Base-by-base conservation (phyloP, 306 rosid genomes). In the Cucumis hystrix region DNA sequence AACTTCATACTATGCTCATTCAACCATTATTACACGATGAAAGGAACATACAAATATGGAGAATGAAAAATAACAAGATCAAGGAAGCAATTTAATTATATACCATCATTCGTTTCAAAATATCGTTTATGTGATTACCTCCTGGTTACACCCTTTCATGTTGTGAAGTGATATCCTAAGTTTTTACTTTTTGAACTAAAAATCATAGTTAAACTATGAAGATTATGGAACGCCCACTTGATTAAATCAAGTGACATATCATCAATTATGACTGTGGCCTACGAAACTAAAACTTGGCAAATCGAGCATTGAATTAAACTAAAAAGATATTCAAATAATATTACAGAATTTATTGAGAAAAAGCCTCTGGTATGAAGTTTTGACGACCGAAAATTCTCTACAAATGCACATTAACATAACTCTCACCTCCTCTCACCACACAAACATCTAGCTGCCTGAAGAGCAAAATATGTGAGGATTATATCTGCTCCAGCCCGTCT, bases 401-500 rank as follows among this genome's bases (percentile, higher is more conserved):
- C 17, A 18, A 67, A 9, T 21, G 15, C 41, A 49, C 43, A 71
- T 47, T 49, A 14, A 54, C 54, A 37, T 35, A 49, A 49, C 37
- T 43, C 49, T 88, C 85, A 89, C 83, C 95, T 86, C 85, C 12
- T 43, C 82, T 88, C 97, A 63, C 98, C 97, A 77, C 97, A 96
- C 82, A 96, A 86, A 84, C 70, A 49, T 85, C 83, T 81, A 58
- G 93, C 49, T 43, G 49, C 49, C 49, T 43, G 49, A 43, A 87
- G 74, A 72, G 99, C 98, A 86, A 89, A 95, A 85, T 95, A 95
- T 5, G 99, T 89, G 20, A 95, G 93, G 84, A 95, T 89, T 75
- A 91, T 54, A 59, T 43, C 49, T n/a, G 99, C 99, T 30, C 99
- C 99, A 0, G 97, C 99, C 64, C 99, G 87, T 47, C 99, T 88